These are phyloP conservation scores for Colletotrichum gigasporum DNA, from an alignment of 2,329 filamentous ascomycete species.

Conservation along the genomic window DNA sequence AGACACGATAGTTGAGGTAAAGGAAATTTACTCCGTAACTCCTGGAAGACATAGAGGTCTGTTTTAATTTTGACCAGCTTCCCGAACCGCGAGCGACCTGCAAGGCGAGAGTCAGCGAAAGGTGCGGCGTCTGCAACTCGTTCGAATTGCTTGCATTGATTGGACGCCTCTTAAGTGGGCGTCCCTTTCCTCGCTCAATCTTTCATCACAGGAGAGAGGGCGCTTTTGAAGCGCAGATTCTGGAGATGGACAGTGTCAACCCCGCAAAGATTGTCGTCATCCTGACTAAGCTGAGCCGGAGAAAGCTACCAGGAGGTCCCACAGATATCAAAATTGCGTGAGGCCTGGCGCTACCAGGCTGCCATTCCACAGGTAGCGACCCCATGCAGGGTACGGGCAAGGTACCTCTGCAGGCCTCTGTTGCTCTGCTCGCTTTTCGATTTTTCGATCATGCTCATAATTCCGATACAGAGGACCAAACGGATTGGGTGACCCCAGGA, in stretches of 20 bases:
- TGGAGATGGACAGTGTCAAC: conserved; percentile 13
- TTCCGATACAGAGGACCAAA: conserved; percentile 7
- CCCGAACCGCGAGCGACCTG: too few relatives aligned
- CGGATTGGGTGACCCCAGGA: not conserved
- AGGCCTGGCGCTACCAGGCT: conserved; percentile 19
- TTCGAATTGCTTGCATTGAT: not conserved
- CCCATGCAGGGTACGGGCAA: conserved; percentile 12
- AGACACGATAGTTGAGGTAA: not conserved
- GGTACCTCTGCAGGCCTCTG: conserved; percentile 11
- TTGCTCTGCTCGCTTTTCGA: not conserved
- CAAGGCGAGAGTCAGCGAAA: not conserved
- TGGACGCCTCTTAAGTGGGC: not conserved
- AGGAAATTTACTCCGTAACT: not conserved
- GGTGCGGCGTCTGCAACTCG: not conserved
- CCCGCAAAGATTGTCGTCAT: conserved; percentile 33
- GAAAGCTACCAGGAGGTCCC: conserved; percentile 12
- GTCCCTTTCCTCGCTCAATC: conserved; percentile 14
- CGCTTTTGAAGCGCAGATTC: not conserved
- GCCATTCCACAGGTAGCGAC: conserved; percentile 4
- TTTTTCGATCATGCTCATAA: conserved; percentile 12
- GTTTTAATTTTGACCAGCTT: too few relatives aligned
- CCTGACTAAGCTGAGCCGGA: conserved; percentile 20
- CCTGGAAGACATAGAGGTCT: too few relatives aligned
- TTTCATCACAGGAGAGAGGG: not conserved
- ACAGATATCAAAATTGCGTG: conserved; percentile 28